Conservation (phyloP, 2,329 filamentous ascomycete species). For the Metarhizium album region DNA sequence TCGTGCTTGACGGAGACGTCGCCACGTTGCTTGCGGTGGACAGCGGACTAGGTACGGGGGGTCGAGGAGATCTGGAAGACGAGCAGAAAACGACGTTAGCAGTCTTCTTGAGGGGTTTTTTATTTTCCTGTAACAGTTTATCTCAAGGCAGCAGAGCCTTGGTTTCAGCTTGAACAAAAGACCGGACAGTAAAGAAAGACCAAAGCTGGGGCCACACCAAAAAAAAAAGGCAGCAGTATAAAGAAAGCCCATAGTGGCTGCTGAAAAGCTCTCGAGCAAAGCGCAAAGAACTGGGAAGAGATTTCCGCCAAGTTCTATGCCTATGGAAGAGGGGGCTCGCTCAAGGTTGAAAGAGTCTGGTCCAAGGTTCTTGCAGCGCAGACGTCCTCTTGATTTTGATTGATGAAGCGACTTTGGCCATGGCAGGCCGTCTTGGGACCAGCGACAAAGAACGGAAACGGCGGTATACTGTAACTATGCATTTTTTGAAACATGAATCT, state of each 20-base stretch:
- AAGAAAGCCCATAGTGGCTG: neutral
- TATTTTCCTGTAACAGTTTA: neutral
- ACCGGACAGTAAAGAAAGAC: neutral
- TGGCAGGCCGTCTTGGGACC: neutral
- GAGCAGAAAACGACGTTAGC: neutral
- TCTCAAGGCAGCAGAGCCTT: neutral
- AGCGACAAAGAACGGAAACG: neutral
- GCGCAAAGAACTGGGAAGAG: neutral
- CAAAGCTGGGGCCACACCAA: neutral
- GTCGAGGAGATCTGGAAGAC: slow-evolving; percentile 34
- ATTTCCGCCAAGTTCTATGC: neutral
- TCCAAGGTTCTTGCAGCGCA: neutral
- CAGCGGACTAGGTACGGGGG: slow-evolving; percentile 38
- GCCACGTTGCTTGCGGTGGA: slow-evolving; percentile 31
- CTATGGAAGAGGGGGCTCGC: neutral
- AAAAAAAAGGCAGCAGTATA: neutral
- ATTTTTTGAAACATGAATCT: neutral
- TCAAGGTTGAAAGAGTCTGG: neutral
- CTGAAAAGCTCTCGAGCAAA: neutral
- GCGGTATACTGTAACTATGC: neutral
- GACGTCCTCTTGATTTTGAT: neutral
- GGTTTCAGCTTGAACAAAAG: neutral
- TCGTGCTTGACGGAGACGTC: slow-evolving; percentile 32
- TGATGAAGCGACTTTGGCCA: neutral
- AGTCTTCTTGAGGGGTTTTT: neutral